phyloP scores from a whole-genome alignment of 2,329 filamentous ascomycete genomes.

The Pestalotiopsis sp. region DNA sequence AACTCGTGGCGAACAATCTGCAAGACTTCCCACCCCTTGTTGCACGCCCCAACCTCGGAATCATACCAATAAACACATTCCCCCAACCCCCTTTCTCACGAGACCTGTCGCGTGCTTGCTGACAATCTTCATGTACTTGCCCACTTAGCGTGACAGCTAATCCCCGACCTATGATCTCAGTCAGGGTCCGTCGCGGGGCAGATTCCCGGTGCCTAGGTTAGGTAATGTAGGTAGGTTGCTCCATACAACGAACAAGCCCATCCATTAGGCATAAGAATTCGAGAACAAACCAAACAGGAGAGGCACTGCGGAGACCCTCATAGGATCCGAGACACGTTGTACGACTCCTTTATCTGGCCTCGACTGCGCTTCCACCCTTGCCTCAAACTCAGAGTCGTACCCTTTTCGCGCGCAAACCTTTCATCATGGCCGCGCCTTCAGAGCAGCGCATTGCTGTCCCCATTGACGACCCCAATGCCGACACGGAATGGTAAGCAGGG shows the following conservation, averaged over 20 bases:
- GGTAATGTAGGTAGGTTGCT: not conserved
- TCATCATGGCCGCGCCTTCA: slow-evolving; percentile 58
- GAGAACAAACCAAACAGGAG: not conserved
- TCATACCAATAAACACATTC: not conserved
- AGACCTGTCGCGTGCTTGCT: not conserved
- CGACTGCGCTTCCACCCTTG: not conserved
- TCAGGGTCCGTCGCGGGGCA: slow-evolving; percentile 8
- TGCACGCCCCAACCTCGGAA: not conserved
- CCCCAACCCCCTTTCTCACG: not conserved
- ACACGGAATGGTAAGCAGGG: slow-evolving; percentile 83
- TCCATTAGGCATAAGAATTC: not conserved
- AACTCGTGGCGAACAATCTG: not conserved
- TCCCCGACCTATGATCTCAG: not conserved
- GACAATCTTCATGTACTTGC: not conserved
- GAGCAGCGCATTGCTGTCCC: slow-evolving; percentile 75
- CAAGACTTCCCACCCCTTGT: not conserved
- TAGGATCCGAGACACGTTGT: not conserved
- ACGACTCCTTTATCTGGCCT: not conserved
- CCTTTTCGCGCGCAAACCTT: not conserved
- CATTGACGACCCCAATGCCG: slow-evolving; percentile 91
- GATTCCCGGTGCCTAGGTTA: not conserved
- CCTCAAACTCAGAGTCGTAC: not conserved
- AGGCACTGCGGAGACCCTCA: not conserved
- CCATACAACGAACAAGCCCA: not conserved
- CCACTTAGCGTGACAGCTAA: slow-evolving; percentile 7